A percentile compares a stretch with the other conserved stretches of the same genome.
These are phyloP conservation scores for Fonsecaea nubica DNA, from an alignment of 2,329 filamentous ascomycete species.

Conservation along the genomic window DNA sequence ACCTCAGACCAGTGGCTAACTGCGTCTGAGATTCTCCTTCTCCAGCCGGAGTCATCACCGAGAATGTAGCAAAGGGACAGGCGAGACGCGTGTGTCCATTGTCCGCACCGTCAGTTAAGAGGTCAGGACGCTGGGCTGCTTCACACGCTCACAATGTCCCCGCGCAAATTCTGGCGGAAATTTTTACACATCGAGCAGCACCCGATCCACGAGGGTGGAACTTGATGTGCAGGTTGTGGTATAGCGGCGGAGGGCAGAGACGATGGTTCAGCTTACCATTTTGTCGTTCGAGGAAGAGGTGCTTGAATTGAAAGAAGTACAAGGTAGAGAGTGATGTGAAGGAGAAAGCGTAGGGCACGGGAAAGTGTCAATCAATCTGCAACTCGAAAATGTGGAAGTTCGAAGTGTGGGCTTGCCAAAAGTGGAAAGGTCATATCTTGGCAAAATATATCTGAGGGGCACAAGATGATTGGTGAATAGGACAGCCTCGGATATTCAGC, in stretches of 20 bases:
- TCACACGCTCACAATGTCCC: not conserved
- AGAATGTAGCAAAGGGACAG: conserved; percentile 11
- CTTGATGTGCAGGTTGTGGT: conserved; percentile 2
- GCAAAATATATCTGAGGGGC: not conserved
- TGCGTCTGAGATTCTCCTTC: conserved; percentile 19
- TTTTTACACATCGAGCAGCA: conserved; percentile 17
- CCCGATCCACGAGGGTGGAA: conserved; percentile 6
- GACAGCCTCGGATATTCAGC: not conserved
- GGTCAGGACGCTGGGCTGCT: conserved; percentile 21
- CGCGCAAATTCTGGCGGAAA: conserved; percentile 27
- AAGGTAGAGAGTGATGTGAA: not conserved
- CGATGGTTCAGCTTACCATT: conserved; percentile 36
- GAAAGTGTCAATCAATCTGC: conserved; percentile 18
- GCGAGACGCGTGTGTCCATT: not conserved
- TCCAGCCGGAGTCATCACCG: conserved; percentile 36
- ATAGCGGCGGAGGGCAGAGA: conserved; percentile 10
- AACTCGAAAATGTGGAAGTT: conserved; percentile 21
- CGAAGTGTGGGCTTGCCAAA: conserved; percentile 14
- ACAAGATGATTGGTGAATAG: not conserved
- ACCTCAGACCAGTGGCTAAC: conserved; percentile 17
- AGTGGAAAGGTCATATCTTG: conserved; percentile 20
- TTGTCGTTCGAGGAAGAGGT: conserved; percentile 12
- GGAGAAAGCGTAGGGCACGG: conserved; percentile 4
- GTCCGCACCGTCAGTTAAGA: conserved; percentile 33
- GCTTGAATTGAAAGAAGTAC: conserved; percentile 6